Evolutionary conservation across 768 basidiomycete genomes (phyloP).

Genomic region (Kwoniella sp.): DNA sequence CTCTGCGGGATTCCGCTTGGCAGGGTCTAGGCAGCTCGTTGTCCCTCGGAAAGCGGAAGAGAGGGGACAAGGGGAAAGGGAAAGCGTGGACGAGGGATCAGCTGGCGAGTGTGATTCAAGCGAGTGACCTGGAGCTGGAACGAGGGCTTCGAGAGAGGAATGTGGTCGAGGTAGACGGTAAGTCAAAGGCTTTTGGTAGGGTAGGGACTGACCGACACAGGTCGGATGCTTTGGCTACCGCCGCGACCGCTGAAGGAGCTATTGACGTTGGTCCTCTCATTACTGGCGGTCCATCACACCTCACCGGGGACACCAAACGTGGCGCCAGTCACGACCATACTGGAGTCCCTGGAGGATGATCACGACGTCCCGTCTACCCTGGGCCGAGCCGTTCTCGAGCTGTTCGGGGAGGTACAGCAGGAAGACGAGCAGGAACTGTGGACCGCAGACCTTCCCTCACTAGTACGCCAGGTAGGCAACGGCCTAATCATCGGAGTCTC

Average conservation of each 20-base stretch:
- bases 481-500: conserved; percentile 64
- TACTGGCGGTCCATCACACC: conserved; percentile 59
- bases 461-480: conserved; percentile 72
- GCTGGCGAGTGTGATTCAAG: conserved; percentile 66
- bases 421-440: conserved; percentile 55
- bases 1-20: conserved; percentile 66
- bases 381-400: conserved; percentile 66
- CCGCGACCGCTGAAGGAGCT: conserved; percentile 53
- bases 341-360: conserved; percentile 62
- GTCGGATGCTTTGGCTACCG: conserved; percentile 68
- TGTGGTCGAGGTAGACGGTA: conserved; percentile 70
- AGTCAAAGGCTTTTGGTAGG: conserved; percentile 6
- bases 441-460: conserved; percentile 53
- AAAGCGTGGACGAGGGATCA: conserved; percentile 59
- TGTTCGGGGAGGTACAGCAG: conserved; percentile 62
- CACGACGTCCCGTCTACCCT: conserved; percentile 66
- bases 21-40: conserved; percentile 56
- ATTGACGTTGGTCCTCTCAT: conserved; percentile 65
- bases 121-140: conserved; percentile 71
- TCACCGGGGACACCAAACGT: not conserved
- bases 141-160: conserved; percentile 63
- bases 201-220: conserved; percentile 49
- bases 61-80: conserved; percentile 36
- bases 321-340: conserved; percentile 47
- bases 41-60: conserved; percentile 3